Evolutionary conservation across 768 basidiomycete species (phyloP), one percentile per base, ranked within the genome.

Genomic region (Sarcomyxa edulis): DNA sequence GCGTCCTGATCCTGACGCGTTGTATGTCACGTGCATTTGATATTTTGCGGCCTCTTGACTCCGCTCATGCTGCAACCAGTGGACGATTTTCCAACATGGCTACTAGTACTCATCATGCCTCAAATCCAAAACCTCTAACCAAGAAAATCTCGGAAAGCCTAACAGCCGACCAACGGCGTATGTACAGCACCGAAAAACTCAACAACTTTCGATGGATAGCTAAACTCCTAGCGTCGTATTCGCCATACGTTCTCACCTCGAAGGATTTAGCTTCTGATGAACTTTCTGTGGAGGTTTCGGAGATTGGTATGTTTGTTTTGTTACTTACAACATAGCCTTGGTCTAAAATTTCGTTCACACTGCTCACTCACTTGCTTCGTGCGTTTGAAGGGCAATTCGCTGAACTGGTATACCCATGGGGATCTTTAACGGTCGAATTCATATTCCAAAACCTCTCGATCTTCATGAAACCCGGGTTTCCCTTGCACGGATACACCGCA

Each of bases 201-300:
- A 60, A 62, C 31, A 79, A 81, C 52, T 81, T 81, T 48, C 71
- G 78, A 11, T 71, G 63, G 60, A 69, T 78, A 37, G 62, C 67
- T 37, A 67, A 66, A 48, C 33, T 76, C 5, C 48, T 74, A 3
- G 73, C 74, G 7, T 65, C 68, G 6, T 61, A 60, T 44, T 76
- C 78, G 2, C 43, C 57, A 0, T 58, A 68, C 45, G 53, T 54
- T 12, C 64, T 81, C 10, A 65, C 64, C 5, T 46, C 61, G 15
- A 43, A 47, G 18, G 69, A 78, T 43, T 46, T 69, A 16, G 67
- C 60, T 6, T 49, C 69, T 9, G 43, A 51, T 21, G 60, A 59
- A 5, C 40, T 75, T 8, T 53, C 62, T 33, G 28, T 44, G 12
- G 62, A 71, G 43, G 58, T 79, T 16, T 58, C 68, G 34, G 68